Base-by-base conservation (phyloP, 129 eudicot species). In the Erigeron canadensis region DNA sequence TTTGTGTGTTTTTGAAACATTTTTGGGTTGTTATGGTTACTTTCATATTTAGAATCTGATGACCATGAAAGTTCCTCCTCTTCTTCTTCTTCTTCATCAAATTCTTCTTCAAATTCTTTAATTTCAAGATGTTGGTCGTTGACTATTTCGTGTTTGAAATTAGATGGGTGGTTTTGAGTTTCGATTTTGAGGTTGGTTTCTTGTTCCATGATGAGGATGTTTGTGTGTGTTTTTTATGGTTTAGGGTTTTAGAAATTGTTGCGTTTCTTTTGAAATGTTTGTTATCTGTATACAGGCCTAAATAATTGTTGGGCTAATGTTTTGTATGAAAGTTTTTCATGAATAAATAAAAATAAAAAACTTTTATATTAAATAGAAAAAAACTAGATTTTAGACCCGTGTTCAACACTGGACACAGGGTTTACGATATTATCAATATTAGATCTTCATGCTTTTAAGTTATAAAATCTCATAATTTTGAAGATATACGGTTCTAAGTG, bases 81-180 rank as follows among this genome's bases (percentile, higher is more conserved):
- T n/a, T n/a, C 95, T 3, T 83, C 96, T 0, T 86, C 96, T 6
- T 75, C 87, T 37, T 60, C 74, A 46, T 75, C 91, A 7, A 34
- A 53, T 70, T 66, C 65, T 38, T 28, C 40, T 50, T 47, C 41
- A 15, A 70, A 4, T 67, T 67, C 54, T 18, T 45, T 70, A 7
- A 65, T 41, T 37, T 72, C 73, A 15, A 62, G 37, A 19, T 73
- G 59, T 46, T 65, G 82, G 10, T 17, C 78, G 4, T 17, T 54
- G 2, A 13, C 42, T 47, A 1, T 47, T 12, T 47, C n/a, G 54
- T 28, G 8, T 59, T 34, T 17, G 2, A 53, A n/a, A n/a, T n/a
- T n/a, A n/a, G n/a, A 1, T 16, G 23, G 18, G n/a, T 0, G 8
- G 16, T 2, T 16, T 6, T 53, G 4, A 53, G 1, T 10, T 53